Base-by-base conservation (phyloP, 2,329 filamentous ascomycete species). In the Phoma sp. region DNA sequence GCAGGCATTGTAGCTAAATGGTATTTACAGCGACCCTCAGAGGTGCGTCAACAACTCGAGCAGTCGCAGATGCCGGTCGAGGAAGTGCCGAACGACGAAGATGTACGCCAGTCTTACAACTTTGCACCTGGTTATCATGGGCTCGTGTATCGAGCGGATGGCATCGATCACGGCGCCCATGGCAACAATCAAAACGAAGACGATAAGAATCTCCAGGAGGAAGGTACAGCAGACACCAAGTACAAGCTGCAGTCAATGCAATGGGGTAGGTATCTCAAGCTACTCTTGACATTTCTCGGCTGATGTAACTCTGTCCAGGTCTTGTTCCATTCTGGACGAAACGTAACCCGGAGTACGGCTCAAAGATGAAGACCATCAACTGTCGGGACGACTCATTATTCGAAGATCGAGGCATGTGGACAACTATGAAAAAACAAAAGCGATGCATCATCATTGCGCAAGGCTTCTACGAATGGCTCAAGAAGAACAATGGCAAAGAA, bases 381-480 rank as follows among this genome's bases (percentile, higher is more conserved):
- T 98, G 94, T 73, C 88, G 94, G 3, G 91, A 94, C 69, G 94
- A 98, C 75, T 95, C 91, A 1, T 80, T 98, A 19, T 81, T 85
- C 6, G 84, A 88, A 9, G 83, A 88, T 8, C 85, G 87, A 5
- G 92, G 93, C 10, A 90, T 98, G 87, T 98, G 95, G 95, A 89
- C 85, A 37, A 86, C 85, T 1, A 96, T 98, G 90, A 97, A 97
- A 78, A 86, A 88, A 58, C 85, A 84, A 64, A 96, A 97, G 77
- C 84, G 95, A 27, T 98, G 95, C 73, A 81, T 98, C 21, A 86
- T 98, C 9, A 72, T 96, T 6, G 92, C 91, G 9, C 89, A 97
- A 75, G 95, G 95, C 1, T 99, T 98, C 76, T 99, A 92, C 69
- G 95, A 99, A 76, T 98, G 95, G 95, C 79, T 96, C 56, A 94